Percentiles rank a stretch among this genome's conserved stretches.
phyloP scores from a whole-genome alignment of 805 yeast genomes.

The Candida golubevii region DNA sequence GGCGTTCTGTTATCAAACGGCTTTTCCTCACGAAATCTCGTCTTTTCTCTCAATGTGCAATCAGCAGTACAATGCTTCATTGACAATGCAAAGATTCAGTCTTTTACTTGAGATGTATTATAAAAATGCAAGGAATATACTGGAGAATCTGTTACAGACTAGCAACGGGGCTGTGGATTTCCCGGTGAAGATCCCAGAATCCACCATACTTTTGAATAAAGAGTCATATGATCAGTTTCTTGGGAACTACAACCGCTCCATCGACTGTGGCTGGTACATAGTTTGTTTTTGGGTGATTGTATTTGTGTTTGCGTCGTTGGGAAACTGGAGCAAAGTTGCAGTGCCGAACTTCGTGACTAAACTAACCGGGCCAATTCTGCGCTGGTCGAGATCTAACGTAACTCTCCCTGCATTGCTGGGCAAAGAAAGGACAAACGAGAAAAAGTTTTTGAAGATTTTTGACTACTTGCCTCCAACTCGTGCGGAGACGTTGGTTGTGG shows the following conservation, averaged over 20 bases:
- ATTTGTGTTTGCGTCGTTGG: slow-evolving; percentile 21
- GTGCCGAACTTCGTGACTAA: slow-evolving; percentile 19
- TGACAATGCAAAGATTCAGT: slow-evolving; percentile 22
- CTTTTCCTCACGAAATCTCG: slow-evolving; percentile 21
- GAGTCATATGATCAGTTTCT: slow-evolving; percentile 34
- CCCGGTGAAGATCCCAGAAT: slow-evolving; percentile 27
- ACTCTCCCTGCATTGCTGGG: slow-evolving; percentile 39
- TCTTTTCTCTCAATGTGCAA: slow-evolving; percentile 26
- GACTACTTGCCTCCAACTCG: slow-evolving; percentile 26
- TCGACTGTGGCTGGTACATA: slow-evolving; percentile 28
- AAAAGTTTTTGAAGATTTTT: slow-evolving; percentile 18
- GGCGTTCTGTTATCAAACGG: slow-evolving; percentile 30
- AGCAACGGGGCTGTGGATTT: slow-evolving; percentile 9
- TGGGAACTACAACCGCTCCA: slow-evolving; percentile 41
- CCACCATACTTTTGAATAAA: slow-evolving; percentile 17
- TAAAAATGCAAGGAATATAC: slow-evolving; percentile 2
- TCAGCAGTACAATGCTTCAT: slow-evolving; percentile 15
- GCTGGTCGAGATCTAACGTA: slow-evolving; percentile 29
- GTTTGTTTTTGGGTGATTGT: slow-evolving; percentile 31
- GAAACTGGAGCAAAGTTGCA: slow-evolving; percentile 32
- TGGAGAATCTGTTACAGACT: neutral
- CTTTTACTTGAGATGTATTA: slow-evolving; percentile 15
- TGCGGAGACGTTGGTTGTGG: slow-evolving; percentile 11
- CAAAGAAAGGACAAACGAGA: slow-evolving; percentile 25
- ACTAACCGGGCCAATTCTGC: slow-evolving; percentile 27